A percentile compares a stretch with the other conserved stretches of the same genome.
These are phyloP conservation scores for Aureobasidium pullulans DNA, from an alignment of 2,329 filamentous ascomycete genomes.

Conservation along the genomic window DNA sequence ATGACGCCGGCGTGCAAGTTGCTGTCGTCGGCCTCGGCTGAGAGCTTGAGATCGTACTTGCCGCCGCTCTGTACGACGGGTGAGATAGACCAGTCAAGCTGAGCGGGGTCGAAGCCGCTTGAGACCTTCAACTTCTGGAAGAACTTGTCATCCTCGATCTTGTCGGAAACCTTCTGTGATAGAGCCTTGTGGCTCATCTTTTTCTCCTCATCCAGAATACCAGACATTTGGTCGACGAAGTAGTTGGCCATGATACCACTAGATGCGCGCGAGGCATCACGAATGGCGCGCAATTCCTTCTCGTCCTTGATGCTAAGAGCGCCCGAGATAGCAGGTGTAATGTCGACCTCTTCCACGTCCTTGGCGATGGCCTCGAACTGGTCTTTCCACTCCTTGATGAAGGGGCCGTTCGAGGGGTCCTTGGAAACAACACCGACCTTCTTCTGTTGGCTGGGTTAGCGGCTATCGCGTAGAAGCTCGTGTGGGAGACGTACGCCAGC, in stretches of 20 bases:
- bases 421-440: slow-evolving; percentile 85
- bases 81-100: slow-evolving; percentile 90
- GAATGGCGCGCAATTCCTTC: slow-evolving; percentile 86
- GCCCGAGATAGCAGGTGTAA: slow-evolving; percentile 71
- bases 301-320: slow-evolving; percentile 93
- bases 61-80: slow-evolving; percentile 92
- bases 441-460: slow-evolving; percentile 47
- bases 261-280: slow-evolving; percentile 88
- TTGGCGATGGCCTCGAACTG: slow-evolving; percentile 69
- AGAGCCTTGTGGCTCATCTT: slow-evolving; percentile 87
- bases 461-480: not conserved
- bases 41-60: slow-evolving; percentile 83
- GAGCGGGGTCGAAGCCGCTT: slow-evolving; percentile 74
- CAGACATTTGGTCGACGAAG: slow-evolving; percentile 97
- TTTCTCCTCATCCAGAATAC: slow-evolving; percentile 90
- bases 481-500: slow-evolving; percentile 59
- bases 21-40: slow-evolving; percentile 68
- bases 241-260: slow-evolving; percentile 93
- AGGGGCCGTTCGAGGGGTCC: slow-evolving; percentile 76
- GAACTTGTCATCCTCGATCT: slow-evolving; percentile 89
- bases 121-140: slow-evolving; percentile 84
- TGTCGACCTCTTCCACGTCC: slow-evolving; percentile 82
- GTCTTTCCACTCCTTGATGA: slow-evolving; percentile 95
- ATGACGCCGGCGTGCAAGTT: slow-evolving; percentile 88
- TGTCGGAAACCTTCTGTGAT: slow-evolving; percentile 79